Conservation (phyloP, 306 rosid genomes). For the Citrullus mucosospermus region DNA sequence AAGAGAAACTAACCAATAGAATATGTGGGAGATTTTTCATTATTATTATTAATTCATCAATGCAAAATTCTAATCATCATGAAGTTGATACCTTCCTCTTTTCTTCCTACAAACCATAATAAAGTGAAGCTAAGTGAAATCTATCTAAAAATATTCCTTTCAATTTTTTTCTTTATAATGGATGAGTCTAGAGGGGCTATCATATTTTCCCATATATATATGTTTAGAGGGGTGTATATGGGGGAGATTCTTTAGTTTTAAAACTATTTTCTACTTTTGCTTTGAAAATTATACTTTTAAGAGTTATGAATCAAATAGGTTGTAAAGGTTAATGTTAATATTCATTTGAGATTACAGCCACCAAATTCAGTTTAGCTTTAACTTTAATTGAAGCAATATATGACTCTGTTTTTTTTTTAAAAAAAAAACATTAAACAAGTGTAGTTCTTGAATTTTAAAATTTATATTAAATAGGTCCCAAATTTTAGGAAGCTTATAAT, state of each 20-base stretch:
- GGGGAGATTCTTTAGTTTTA: background rate
- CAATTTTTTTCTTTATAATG: background rate
- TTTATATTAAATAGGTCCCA: too few relatives aligned
- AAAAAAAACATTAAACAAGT: too few relatives aligned
- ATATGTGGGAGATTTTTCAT: background rate
- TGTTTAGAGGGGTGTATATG: background rate
- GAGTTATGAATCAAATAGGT: background rate
- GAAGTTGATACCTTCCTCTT: background rate
- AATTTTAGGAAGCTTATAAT: too few relatives aligned
- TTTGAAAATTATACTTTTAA: background rate
- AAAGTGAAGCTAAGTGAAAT: background rate
- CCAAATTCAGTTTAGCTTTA: background rate
- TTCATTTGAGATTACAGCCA: background rate
- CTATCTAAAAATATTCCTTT: background rate
- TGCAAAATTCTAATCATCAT: background rate
- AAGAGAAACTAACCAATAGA: background rate
- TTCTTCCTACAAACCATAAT: background rate
- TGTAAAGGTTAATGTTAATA: background rate
- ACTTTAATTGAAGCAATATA: too few relatives aligned
- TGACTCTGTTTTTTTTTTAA: too few relatives aligned
- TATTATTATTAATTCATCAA: background rate
- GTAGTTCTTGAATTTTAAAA: too few relatives aligned
- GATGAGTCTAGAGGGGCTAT: background rate
- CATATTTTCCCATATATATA: background rate
- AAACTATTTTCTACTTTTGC: background rate